Conservation (phyloP, 768 basidiomycete species). For the Mycena alexandri region DNA sequence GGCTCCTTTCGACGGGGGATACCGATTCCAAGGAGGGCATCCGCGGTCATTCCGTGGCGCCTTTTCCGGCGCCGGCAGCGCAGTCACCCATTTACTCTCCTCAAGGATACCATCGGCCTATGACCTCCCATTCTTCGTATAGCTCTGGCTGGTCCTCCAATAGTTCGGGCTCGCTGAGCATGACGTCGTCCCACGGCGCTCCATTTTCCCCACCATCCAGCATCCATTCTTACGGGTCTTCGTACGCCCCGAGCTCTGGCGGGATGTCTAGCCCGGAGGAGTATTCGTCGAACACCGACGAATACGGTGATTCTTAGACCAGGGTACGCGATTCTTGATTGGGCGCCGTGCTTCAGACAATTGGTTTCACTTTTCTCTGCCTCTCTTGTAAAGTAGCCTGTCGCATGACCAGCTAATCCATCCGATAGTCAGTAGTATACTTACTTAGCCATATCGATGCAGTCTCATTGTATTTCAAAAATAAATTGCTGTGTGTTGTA, state of each 20-base stretch:
- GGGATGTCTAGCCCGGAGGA: slow-evolving; percentile 59
- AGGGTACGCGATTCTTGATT: slow-evolving; percentile 18
- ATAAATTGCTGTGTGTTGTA: slow-evolving; percentile 17
- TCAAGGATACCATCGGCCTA: slow-evolving; percentile 32
- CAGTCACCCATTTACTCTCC: slow-evolving; percentile 20
- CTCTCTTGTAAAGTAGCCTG: not conserved
- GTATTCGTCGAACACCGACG: slow-evolving; percentile 48
- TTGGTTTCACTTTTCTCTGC: not conserved
- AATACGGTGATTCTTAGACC: slow-evolving; percentile 56
- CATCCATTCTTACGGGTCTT: slow-evolving; percentile 48
- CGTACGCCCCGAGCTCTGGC: slow-evolving; percentile 50
- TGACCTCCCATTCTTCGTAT: slow-evolving; percentile 28
- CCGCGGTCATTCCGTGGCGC: slow-evolving; percentile 13
- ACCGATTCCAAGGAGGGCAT: slow-evolving; percentile 24
- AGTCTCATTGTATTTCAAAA: slow-evolving; percentile 11
- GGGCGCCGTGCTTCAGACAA: slow-evolving; percentile 7
- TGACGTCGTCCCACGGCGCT: slow-evolving; percentile 26
- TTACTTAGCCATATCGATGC: slow-evolving; percentile 1
- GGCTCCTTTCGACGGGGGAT: slow-evolving; percentile 25
- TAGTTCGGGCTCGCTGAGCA: slow-evolving; percentile 24
- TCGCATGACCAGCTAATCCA: slow-evolving; percentile 7
- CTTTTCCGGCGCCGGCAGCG: slow-evolving; percentile 4
- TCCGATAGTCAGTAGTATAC: slow-evolving; percentile 10
- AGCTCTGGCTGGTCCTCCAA: slow-evolving; percentile 26
- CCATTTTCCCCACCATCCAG: slow-evolving; percentile 38